Base-by-base conservation (phyloP, 2,329 filamentous ascomycete species). In the Ambrosiella beaveri region DNA sequence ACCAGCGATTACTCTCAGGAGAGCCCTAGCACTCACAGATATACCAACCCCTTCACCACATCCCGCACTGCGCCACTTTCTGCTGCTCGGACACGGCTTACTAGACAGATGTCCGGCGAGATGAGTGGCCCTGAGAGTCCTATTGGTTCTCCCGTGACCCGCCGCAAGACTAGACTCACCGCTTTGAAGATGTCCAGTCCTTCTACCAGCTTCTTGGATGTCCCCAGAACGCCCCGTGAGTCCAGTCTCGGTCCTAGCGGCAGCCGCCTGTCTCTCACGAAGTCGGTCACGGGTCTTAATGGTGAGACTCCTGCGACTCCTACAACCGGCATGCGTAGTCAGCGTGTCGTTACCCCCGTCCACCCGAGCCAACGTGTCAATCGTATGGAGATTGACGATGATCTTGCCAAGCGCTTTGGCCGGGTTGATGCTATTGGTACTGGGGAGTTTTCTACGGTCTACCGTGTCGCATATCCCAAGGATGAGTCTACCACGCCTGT, bases 381-480 rank as follows among this genome's bases (percentile, higher is more conserved):
- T 51, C 61, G 61, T 15, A 82, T 94, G 61, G 77, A 73, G 13
- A 64, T 91, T 13, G 91, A 97, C 65, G 79, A 81, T 19, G 80
- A 79, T 56, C 72, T 96, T 56, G 80, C 80, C 11, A 78, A 81
- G 2, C 81, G 86, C 57, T 98, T 98, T 67, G 81, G 85, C 57
- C 86, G 84, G 61, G 85, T 94, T 11, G 86, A 88, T 64, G 76
- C 84, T 60, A 78, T 91, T 63, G 91, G 91, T 53, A 84, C 84
- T 61, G 93, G 93, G 59, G 91, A 96, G 68, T 98, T 98, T 67
- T 97, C 93, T 0, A 81, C 86, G 58, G 93, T 98, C 0, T 98
- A 88, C 68, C 82, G 85, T 40, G 90, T 95, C 3, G 80, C 80
- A 12, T 60, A 60, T 27, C 61, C 62, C 11, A 67, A 71, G 52